phyloP scores from a whole-genome alignment of 2,329 filamentous ascomycete genomes.

The Penicillium sp. region DNA sequence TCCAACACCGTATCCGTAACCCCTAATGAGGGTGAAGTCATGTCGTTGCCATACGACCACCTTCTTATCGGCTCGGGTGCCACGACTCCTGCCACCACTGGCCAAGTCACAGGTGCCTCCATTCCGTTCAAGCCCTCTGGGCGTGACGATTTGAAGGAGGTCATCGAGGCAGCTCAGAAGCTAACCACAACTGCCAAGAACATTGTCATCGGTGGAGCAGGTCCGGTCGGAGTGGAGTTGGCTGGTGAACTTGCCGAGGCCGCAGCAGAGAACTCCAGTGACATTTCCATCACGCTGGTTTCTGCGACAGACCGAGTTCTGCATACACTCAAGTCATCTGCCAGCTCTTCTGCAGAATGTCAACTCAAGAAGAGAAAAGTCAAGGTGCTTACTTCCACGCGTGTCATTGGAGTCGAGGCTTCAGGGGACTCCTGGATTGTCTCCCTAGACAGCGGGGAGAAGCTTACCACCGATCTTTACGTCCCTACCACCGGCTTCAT shows the following conservation, averaged over 20 bases:
- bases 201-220: constrained; percentile 51
- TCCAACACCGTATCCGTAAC: constrained; percentile 47
- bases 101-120: constrained; percentile 25
- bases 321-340: constrained; percentile 28
- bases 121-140: constrained; percentile 47
- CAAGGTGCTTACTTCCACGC: constrained; percentile 39
- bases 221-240: constrained; percentile 50
- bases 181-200: constrained; percentile 40
- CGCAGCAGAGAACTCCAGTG: constrained; percentile 30
- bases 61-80: constrained; percentile 59
- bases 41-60: constrained; percentile 51
- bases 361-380: constrained; percentile 51
- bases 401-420: constrained; percentile 33
- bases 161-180: constrained; percentile 36
- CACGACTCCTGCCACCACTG: constrained; percentile 44
- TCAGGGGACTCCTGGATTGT: constrained; percentile 41
- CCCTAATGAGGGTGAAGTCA: constrained; percentile 28
- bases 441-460: constrained; percentile 48
- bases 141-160: constrained; percentile 35
- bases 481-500: constrained; percentile 53
- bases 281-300: constrained; percentile 36
- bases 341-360: constrained; percentile 44
- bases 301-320: constrained; percentile 33
- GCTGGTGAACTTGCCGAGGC: constrained; percentile 51
- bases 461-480: constrained; percentile 52